A percentile compares a stretch with the other conserved stretches of the same genome.
Evolutionary conservation across 768 basidiomycete genomes (phyloP).

Genomic region (Collybia sp.): DNA sequence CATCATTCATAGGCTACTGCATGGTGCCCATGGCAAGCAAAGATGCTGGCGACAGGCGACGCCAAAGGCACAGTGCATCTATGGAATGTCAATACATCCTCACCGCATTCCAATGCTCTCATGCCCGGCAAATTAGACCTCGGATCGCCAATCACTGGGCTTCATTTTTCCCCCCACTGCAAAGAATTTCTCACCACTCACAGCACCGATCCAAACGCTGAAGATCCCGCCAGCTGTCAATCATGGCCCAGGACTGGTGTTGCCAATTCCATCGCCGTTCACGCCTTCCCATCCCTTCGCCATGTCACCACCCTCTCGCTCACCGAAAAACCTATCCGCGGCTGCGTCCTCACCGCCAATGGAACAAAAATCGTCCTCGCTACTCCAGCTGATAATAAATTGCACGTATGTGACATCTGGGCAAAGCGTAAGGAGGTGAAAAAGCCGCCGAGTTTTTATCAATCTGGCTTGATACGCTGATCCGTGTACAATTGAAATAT

Average conservation of each 20-base stretch:
- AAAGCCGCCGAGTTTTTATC: not conserved
- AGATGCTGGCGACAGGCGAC: constrained; percentile 76
- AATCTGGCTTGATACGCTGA: no score
- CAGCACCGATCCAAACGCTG: constrained; percentile 26
- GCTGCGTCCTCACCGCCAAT: constrained; percentile 49
- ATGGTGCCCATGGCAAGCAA: constrained; percentile 88
- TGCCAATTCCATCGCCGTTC: constrained; percentile 39
- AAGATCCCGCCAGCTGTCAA: constrained; percentile 1
- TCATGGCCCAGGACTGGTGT: constrained; percentile 14
- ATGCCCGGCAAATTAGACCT: constrained; percentile 41
- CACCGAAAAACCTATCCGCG: constrained; percentile 51
- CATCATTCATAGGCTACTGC: constrained; percentile 58
- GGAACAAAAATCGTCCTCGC: constrained; percentile 53
- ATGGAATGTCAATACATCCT: constrained; percentile 46
- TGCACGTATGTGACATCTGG: constrained; percentile 62
- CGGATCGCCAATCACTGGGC: constrained; percentile 58
- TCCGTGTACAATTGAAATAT: no score
- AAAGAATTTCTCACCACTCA: constrained; percentile 87
- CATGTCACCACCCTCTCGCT: constrained; percentile 40
- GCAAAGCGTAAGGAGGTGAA: constrained; percentile 33
- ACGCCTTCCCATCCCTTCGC: constrained; percentile 57
- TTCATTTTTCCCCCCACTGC: constrained; percentile 74
- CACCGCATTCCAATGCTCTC: constrained; percentile 38
- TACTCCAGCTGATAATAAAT: constrained; percentile 58
- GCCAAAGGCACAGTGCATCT: constrained; percentile 48